A percentile compares a stretch with the other conserved stretches of the same genome.
Evolutionary conservation across 2,329 filamentous ascomycete genomes (phyloP).

Genomic region (Mycosphaerella sp.): DNA sequence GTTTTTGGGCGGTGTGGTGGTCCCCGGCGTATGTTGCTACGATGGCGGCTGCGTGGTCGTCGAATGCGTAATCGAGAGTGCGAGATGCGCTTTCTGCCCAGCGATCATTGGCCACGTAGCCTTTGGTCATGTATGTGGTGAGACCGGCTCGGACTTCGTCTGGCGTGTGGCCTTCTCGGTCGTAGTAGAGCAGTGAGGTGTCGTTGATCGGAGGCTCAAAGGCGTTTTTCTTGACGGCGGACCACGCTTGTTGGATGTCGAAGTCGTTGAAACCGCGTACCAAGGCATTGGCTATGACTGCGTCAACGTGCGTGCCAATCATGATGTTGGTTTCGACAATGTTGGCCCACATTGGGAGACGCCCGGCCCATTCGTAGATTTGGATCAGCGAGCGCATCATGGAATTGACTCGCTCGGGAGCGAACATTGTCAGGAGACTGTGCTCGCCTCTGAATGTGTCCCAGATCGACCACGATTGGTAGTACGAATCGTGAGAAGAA

Average conservation of each 20-base stretch:
- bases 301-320: constrained; percentile 46
- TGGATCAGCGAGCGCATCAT: constrained; percentile 44
- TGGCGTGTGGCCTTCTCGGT: constrained; percentile 42
- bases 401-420: constrained; percentile 42
- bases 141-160: constrained; percentile 44
- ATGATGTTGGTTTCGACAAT: constrained; percentile 48
- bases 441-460: constrained; percentile 47
- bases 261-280: constrained; percentile 40
- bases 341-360: constrained; percentile 47
- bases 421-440: constrained; percentile 42
- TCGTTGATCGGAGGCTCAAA: constrained; percentile 42
- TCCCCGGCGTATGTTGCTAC: constrained; percentile 38
- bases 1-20: constrained; percentile 27
- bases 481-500: constrained; percentile 41
- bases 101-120: constrained; percentile 45
- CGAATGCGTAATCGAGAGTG: constrained; percentile 45
- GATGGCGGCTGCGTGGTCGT: constrained; percentile 42
- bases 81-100: constrained; percentile 45
- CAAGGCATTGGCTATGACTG: constrained; percentile 44
- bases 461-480: constrained; percentile 49
- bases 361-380: constrained; percentile 44
- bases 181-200: constrained; percentile 42
- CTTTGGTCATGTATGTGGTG: constrained; percentile 40
- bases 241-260: constrained; percentile 41
- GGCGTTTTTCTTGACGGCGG: constrained; percentile 41